phyloP scores from a whole-genome alignment of 2,329 filamentous ascomycete species.

The Pyricularia grisea region DNA sequence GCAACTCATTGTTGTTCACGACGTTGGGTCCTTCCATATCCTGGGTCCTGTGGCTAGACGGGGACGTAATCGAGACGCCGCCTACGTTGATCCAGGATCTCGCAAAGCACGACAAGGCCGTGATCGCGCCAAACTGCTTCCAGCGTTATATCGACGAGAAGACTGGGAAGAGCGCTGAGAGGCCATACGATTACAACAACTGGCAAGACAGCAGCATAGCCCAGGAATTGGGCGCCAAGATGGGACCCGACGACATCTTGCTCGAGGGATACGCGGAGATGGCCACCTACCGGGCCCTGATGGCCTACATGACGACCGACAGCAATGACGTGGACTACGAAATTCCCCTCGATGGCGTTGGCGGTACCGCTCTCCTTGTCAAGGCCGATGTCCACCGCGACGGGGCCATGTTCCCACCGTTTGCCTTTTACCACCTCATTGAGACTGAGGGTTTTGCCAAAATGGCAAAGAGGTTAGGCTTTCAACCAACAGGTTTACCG shows the following conservation, averaged over 20 bases:
- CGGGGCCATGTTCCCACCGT: slow-evolving; percentile 96
- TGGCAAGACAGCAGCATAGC: slow-evolving; percentile 88
- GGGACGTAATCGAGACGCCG: slow-evolving; percentile 85
- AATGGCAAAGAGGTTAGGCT: slow-evolving; percentile 86
- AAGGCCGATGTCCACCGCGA: slow-evolving; percentile 96
- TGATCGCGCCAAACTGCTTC: slow-evolving; percentile 93
- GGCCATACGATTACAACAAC: slow-evolving; percentile 94
- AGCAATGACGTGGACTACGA: slow-evolving; percentile 49
- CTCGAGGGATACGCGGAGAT: slow-evolving; percentile 90
- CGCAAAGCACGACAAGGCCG: slow-evolving; percentile 75
- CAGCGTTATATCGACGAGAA: slow-evolving; percentile 69
- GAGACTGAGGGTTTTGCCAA: slow-evolving; percentile 98
- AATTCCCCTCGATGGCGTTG: slow-evolving; percentile 82
- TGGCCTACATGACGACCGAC: slow-evolving; percentile 68
- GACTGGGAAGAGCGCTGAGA: slow-evolving; percentile 60
- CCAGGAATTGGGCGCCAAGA: slow-evolving; percentile 61
- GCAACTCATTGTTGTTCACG: slow-evolving; percentile 92
- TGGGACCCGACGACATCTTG: slow-evolving; percentile 87
- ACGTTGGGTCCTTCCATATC: slow-evolving; percentile 84
- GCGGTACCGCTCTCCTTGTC: slow-evolving; percentile 83
- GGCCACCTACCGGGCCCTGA: slow-evolving; percentile 82
- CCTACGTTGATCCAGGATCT: slow-evolving; percentile 82
- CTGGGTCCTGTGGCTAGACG: slow-evolving; percentile 95
- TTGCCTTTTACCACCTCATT: slow-evolving; percentile 92
- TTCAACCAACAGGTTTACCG: slow-evolving; percentile 77